Conservation (phyloP, 2,329 filamentous ascomycete species). For the Fusarium paranaense region DNA sequence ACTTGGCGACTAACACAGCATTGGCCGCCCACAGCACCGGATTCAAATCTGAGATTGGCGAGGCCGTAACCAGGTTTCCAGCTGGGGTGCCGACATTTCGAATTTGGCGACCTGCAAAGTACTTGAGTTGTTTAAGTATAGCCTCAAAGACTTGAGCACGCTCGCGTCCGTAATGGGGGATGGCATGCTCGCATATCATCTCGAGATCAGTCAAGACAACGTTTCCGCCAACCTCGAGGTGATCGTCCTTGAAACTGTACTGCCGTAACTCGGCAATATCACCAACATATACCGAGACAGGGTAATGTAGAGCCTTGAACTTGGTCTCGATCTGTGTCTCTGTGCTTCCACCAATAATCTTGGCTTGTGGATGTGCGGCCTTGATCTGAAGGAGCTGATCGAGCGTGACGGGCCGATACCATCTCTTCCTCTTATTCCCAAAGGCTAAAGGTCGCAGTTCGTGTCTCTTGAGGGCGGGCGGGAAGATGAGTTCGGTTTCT, state of each 20-base stretch:
- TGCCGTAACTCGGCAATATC: slow-evolving; percentile 91
- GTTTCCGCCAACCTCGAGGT: slow-evolving; percentile 94
- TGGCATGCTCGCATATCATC: slow-evolving; percentile 81
- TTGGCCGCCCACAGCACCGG: slow-evolving; percentile 92
- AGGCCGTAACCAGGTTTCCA: slow-evolving; percentile 93
- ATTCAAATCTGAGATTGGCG: slow-evolving; percentile 95
- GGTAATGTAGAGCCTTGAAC: slow-evolving; percentile 94
- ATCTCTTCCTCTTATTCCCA: slow-evolving; percentile 93
- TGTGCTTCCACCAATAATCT: slow-evolving; percentile 94
- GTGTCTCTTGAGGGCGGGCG: slow-evolving; percentile 84
- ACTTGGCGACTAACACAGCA: slow-evolving; percentile 84
- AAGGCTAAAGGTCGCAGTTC: slow-evolving; percentile 85
- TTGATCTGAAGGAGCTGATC: slow-evolving; percentile 94
- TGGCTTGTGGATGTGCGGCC: slow-evolving; percentile 83
- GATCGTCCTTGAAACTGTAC: slow-evolving; percentile 81
- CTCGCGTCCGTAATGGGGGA: slow-evolving; percentile 78
- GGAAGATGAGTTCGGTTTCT: slow-evolving; percentile 95
- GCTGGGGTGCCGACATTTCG: slow-evolving; percentile 97
- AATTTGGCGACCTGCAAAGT: slow-evolving; percentile 95
- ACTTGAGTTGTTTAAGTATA: slow-evolving; percentile 92
- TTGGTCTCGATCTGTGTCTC: slow-evolving; percentile 99
- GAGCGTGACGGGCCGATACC: slow-evolving; percentile 90
- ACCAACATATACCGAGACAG: slow-evolving; percentile 89
- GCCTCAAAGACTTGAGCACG: slow-evolving; percentile 86
- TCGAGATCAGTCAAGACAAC: slow-evolving; percentile 93